These are phyloP conservation scores for Wallacemonas sp. DNA, from an alignment of 208 protist species.

Conservation along the genomic window DNA sequence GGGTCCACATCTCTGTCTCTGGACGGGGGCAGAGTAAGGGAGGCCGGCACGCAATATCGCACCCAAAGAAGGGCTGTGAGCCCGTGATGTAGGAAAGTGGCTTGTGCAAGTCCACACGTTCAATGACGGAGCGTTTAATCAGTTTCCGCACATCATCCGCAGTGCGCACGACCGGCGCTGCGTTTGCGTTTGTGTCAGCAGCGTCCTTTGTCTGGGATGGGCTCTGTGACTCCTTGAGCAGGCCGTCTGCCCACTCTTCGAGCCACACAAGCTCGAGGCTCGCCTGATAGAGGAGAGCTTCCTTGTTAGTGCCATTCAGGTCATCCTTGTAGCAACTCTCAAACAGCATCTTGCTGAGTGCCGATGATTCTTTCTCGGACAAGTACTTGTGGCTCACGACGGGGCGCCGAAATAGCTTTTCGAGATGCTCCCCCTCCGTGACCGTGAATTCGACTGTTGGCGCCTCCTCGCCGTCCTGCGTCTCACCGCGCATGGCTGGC, in stretches of 20 bases:
- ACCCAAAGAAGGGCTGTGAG: slow-evolving; percentile 84
- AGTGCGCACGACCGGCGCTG: not conserved
- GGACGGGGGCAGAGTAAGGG: slow-evolving; percentile 82
- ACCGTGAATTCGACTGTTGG: slow-evolving; percentile 20
- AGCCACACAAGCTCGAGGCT: slow-evolving; percentile 74
- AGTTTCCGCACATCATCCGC: slow-evolving; percentile 36
- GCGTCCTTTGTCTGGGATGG: too few relatives aligned
- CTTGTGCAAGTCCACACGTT: slow-evolving; percentile 81
- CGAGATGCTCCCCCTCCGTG: slow-evolving; percentile 23
- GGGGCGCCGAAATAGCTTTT: slow-evolving; percentile 20
- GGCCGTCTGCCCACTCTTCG: slow-evolving; percentile 63
- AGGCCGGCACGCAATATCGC: slow-evolving; percentile 59
- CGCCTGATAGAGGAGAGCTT: slow-evolving; percentile 70
- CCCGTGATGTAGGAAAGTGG: slow-evolving; percentile 89
- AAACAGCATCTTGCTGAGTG: slow-evolving; percentile 64
- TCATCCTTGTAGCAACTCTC: slow-evolving; percentile 54
- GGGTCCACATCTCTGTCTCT: slow-evolving; percentile 90
- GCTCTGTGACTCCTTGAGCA: too few relatives aligned
- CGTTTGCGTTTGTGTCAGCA: not conserved
- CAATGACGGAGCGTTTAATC: slow-evolving; percentile 70
- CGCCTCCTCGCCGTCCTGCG: not conserved
- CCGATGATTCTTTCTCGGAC: slow-evolving; percentile 28
- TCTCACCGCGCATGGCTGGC: not conserved
- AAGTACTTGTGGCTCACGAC: slow-evolving; percentile 20
- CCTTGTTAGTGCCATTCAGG: slow-evolving; percentile 28